phyloP scores from a whole-genome alignment of 352 stramenopile genomes.

The Aphanomyces astaci region DNA sequence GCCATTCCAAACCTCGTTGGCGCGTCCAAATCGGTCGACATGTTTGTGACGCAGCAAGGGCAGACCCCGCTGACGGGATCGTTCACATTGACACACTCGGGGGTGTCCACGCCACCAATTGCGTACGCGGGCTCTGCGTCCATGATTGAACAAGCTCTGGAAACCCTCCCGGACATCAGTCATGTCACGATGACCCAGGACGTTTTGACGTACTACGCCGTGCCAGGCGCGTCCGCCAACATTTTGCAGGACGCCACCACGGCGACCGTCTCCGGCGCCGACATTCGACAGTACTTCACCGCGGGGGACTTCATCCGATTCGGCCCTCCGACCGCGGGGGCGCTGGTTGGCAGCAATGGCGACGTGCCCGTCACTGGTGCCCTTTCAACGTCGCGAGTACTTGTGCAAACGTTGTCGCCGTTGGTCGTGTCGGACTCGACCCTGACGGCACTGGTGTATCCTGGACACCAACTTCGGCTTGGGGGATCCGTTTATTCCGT shows the following conservation, averaged over 20 bases:
- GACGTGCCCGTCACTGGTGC: constrained; percentile 50
- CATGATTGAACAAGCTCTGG: constrained; percentile 59
- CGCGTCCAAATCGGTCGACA: constrained; percentile 40
- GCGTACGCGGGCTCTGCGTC: constrained; percentile 50
- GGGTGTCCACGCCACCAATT: constrained; percentile 39
- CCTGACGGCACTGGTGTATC: constrained; percentile 52
- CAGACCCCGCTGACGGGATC: constrained; percentile 41
- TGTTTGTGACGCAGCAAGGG: constrained; percentile 44
- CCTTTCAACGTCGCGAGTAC: constrained; percentile 42
- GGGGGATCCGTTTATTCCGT: constrained; percentile 83
- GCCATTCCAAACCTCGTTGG: constrained; percentile 35
- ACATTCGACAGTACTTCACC: constrained; percentile 57
- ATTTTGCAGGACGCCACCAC: constrained; percentile 43
- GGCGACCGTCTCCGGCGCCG: constrained; percentile 41
- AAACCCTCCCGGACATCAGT: constrained; percentile 67
- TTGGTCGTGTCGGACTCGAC: constrained; percentile 29
- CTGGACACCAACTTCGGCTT: constrained; percentile 81
- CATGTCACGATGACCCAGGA: constrained; percentile 56
- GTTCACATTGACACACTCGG: constrained; percentile 42
- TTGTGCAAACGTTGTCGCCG: constrained; percentile 37
- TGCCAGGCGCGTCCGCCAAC: constrained; percentile 44
- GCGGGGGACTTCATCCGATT: constrained; percentile 64
- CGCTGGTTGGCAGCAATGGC: constrained; percentile 51
- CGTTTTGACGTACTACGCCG: constrained; percentile 44
- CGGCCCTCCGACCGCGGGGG: constrained; percentile 32